Conservation (phyloP, 2,329 filamentous ascomycete genomes). For the Neofusicoccum laricinum region DNA sequence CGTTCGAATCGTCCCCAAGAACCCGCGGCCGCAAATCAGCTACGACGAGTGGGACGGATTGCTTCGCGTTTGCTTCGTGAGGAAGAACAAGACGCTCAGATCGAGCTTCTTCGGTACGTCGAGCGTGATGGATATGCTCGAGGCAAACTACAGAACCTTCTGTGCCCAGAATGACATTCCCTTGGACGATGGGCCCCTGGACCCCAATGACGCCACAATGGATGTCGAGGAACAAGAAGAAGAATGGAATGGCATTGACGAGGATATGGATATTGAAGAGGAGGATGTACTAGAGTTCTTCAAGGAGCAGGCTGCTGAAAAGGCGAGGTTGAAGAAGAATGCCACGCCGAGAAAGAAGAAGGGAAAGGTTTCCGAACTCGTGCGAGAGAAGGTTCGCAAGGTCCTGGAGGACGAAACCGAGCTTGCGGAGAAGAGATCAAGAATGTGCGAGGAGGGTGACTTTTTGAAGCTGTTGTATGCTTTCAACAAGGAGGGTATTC, state of each 20-base stretch:
- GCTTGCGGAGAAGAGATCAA: constrained; percentile 75
- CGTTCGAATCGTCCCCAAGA: constrained; percentile 84
- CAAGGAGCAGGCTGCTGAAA: constrained; percentile 58
- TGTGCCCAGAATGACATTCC: constrained; percentile 82
- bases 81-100: constrained; percentile 87
- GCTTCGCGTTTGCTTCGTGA: constrained; percentile 74
- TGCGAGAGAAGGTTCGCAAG: constrained; percentile 82
- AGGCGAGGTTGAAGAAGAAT: constrained; percentile 53
- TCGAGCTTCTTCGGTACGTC: constrained; percentile 77
- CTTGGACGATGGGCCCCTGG: constrained; percentile 60
- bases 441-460: constrained; percentile 89
- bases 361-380: constrained; percentile 74
- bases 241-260: constrained; percentile 49
- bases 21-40: constrained; percentile 78
- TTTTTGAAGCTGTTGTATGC: constrained; percentile 78
- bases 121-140: constrained; percentile 77
- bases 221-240: constrained; percentile 48
- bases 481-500: constrained; percentile 90
- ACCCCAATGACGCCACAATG: constrained; percentile 47
- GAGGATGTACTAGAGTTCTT: constrained; percentile 80
- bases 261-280: constrained; percentile 55
- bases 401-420: constrained; percentile 79
- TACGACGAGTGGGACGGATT: constrained; percentile 96
- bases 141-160: constrained; percentile 85
- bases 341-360: constrained; percentile 64